These are phyloP conservation scores for Microcyclospora pomicola DNA, from an alignment of 2,329 filamentous ascomycete genomes.

Conservation along the genomic window DNA sequence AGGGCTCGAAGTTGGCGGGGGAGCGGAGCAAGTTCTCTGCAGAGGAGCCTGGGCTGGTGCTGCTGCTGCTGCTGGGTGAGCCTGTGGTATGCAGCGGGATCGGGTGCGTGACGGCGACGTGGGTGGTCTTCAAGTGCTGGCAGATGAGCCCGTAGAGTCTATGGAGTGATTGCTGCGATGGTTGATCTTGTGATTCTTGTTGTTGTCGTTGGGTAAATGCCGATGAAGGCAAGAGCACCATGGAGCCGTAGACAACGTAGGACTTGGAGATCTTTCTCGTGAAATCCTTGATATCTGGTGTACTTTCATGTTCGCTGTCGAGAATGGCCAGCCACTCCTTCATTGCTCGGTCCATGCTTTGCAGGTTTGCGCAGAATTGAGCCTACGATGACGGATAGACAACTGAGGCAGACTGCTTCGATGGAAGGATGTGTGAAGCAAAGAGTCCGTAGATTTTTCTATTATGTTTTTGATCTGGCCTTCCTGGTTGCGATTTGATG, in stretches of 20 bases:
- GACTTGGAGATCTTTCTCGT: conserved; percentile 13
- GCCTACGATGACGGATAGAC: too few species aligned
- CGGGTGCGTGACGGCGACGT: conserved; percentile 45
- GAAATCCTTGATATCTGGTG: background rate
- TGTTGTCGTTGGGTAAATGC: conserved; percentile 23
- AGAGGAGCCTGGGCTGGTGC: too few species aligned
- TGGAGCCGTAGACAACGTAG: conserved; percentile 43
- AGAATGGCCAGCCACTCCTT: background rate
- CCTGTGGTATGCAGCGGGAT: conserved; percentile 27
- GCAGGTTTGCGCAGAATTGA: background rate
- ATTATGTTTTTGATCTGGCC: too few species aligned
- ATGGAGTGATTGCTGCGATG: conserved; percentile 15
- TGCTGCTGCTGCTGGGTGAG: background rate
- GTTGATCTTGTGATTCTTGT: conserved; percentile 26
- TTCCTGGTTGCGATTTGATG: too few species aligned
- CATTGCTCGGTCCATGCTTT: conserved; percentile 1
- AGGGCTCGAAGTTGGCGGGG: conserved; percentile 53
- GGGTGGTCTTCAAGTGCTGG: conserved; percentile 33
- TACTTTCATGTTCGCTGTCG: too few species aligned
- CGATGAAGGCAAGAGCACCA: conserved; percentile 42
- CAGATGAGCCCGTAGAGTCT: conserved; percentile 31
- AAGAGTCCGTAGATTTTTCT: too few species aligned
- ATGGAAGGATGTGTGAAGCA: too few species aligned
- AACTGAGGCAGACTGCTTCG: too few species aligned
- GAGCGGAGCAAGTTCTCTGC: conserved; percentile 55